Evolutionary conservation across 768 basidiomycete genomes (phyloP), one percentile per base, ranked within the genome.

Genomic region (Gymnopilus junonius): DNA sequence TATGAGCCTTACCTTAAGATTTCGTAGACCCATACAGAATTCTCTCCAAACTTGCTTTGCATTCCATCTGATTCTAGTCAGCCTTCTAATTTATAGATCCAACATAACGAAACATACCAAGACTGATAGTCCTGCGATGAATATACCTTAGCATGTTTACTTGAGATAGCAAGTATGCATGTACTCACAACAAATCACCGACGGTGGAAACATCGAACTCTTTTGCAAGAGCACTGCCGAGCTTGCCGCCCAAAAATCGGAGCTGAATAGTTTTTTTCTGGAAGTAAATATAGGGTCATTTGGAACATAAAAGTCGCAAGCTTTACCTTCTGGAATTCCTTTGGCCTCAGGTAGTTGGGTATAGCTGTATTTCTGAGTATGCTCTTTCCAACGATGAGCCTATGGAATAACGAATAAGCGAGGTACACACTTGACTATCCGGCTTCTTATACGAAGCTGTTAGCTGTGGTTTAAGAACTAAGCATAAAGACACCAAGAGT

Each of bases 371-470:
- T 91, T 31, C 95, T 85, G 51, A 99, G 79, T 23, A 98, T 88
- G 50, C 87, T 95, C 93, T 98, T 71, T 1, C 34, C 8, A 14
- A 17, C 37, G 27, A 39, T 43, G 23, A 40, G 42, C 12, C 3
- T 12, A 3, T 11, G 53, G 5, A n/a, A 8, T 23, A 20, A 20
- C 31, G 59, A 17, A 11, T 20, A 35, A 8, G 17, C n/a, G 40
- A n/a, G 37, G 59, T 35, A 55, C 62, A 54, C 67, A 91, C 95
- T 79, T 97, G 95, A 50, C 83, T 89, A 63, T 93, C 90, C 0
- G 92, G 93, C 72, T 99, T 99, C 78, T 89, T 90, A 79, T 93
- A 95, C 1, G 94, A 97, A 8, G 95, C 95, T 37, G 88, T 86
- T 17, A 99, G 84, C 92, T 96, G 62, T 23, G 20, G 15, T n/a